phyloP scores from a whole-genome alignment of 148 eudicot genomes.

The Chenopodium berlandieri region DNA sequence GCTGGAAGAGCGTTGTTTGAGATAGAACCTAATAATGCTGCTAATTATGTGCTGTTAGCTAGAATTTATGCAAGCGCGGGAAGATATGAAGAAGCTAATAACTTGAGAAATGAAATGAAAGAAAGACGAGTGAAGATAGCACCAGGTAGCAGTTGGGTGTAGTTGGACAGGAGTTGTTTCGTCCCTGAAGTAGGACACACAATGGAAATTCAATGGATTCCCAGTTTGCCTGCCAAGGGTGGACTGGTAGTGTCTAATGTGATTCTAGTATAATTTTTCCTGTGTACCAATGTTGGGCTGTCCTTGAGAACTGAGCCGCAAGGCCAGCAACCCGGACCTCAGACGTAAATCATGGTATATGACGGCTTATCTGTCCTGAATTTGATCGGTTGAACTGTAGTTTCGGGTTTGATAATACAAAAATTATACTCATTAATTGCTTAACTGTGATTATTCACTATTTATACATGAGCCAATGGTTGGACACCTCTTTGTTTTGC shows the following conservation, averaged over 20 bases:
- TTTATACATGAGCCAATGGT: not conserved
- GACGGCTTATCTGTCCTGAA: not conserved
- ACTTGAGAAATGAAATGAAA: conserved; percentile 45
- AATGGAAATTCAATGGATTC: not conserved
- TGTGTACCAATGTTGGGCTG: not conserved
- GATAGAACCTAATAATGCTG: conserved; percentile 59
- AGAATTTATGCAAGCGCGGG: conserved; percentile 49
- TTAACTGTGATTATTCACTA: not conserved
- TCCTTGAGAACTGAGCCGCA: not conserved
- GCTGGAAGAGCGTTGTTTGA: conserved; percentile 52
- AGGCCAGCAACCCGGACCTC: not conserved
- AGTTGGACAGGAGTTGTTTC: not conserved
- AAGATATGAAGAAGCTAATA: conserved; percentile 50
- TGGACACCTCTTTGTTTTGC: not conserved
- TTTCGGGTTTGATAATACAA: not conserved
- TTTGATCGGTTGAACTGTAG: not conserved
- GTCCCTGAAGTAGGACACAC: not conserved
- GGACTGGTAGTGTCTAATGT: not conserved
- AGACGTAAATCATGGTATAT: not conserved
- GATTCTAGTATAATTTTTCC: not conserved
- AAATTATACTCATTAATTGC: not conserved
- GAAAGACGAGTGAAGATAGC: conserved; percentile 48
- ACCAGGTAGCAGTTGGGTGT: conserved; percentile 57
- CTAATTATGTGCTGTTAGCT: conserved; percentile 52
- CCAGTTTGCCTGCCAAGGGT: not conserved